phyloP scores from a whole-genome alignment of 1,284 basidiomycete species.

The Irpex rosettiformis region DNA sequence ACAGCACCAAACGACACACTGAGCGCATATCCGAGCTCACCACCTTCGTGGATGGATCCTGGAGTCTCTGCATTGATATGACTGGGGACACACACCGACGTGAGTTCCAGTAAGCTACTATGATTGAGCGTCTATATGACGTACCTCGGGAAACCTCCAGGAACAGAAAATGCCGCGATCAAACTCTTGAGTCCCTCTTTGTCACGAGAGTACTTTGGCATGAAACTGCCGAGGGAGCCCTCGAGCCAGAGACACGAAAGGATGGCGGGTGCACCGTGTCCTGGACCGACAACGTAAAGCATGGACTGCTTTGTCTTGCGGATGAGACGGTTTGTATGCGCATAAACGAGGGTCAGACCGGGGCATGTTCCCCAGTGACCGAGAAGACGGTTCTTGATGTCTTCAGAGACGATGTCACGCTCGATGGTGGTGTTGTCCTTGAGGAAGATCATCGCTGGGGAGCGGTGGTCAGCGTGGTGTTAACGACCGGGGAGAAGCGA shows the following conservation, averaged over 20 bases:
- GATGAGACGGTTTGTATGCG: conserved; percentile 78
- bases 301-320: conserved; percentile 54
- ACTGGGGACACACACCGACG: conserved; percentile 30
- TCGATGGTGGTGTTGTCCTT: conserved; percentile 70
- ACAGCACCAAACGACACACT: conserved; percentile 80
- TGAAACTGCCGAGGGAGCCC: conserved; percentile 71
- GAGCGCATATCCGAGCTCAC: conserved; percentile 87
- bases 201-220: conserved; percentile 68
- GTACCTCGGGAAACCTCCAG: conserved; percentile 64
- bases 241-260: conserved; percentile 82
- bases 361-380: conserved; percentile 79
- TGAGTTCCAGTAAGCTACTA: background rate
- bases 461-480: background rate
- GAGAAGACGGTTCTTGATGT: conserved; percentile 79
- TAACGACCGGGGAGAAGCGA: background rate
- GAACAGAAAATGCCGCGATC: conserved; percentile 60
- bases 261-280: conserved; percentile 81
- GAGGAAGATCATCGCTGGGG: conserved; percentile 76
- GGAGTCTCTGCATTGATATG: conserved; percentile 81
- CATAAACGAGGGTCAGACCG: conserved; percentile 75
- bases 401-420: conserved; percentile 51
- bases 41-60: conserved; percentile 87
- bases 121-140: conserved; percentile 6
- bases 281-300: conserved; percentile 74
- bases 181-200: conserved; percentile 62